Evolutionary conservation across 805 yeast species (phyloP).

Genomic region (Tetrapisispora phaffii): DNA sequence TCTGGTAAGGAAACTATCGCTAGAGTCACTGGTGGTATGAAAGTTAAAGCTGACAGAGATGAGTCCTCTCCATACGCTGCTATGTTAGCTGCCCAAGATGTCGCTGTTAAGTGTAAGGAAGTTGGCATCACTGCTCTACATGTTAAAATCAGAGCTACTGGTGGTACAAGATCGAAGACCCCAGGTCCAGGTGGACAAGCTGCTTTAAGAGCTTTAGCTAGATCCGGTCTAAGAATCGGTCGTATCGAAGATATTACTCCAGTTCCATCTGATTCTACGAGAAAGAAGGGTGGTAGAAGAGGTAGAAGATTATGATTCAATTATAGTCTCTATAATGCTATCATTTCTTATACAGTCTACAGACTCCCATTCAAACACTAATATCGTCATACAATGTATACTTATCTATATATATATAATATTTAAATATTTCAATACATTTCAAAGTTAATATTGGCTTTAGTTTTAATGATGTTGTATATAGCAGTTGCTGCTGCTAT

Average conservation of each 20-base stretch:
- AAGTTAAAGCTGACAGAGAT: conserved; percentile 99
- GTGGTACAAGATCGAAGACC: conserved; percentile 99
- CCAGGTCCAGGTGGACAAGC: conserved; percentile 99
- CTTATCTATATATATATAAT: neutral
- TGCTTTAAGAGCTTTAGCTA: conserved; percentile 97
- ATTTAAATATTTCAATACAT: no score
- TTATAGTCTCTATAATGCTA: neutral
- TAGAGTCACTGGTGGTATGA: conserved; percentile 99
- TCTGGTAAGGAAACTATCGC: conserved; percentile 99
- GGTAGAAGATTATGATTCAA: conserved; percentile 92
- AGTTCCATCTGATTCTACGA: conserved; percentile 99
- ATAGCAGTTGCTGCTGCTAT: no score
- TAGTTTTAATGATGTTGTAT: no score
- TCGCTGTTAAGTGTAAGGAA: conserved; percentile 97
- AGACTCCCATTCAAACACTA: neutral
- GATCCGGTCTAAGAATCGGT: conserved; percentile 99
- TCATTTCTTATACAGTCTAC: neutral
- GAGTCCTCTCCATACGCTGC: conserved; percentile 99
- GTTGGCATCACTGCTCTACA: conserved; percentile 99
- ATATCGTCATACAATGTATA: neutral
- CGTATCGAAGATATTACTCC: conserved; percentile 99
- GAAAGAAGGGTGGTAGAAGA: conserved; percentile 99
- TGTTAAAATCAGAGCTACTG: conserved; percentile 99
- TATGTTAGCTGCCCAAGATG: conserved; percentile 99
- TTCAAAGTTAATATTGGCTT: no score